A percentile compares a stretch with the other conserved stretches of the same genome.
Evolutionary conservation across 2,329 filamentous ascomycete species (phyloP).

Genomic region (Penicillium sp.): DNA sequence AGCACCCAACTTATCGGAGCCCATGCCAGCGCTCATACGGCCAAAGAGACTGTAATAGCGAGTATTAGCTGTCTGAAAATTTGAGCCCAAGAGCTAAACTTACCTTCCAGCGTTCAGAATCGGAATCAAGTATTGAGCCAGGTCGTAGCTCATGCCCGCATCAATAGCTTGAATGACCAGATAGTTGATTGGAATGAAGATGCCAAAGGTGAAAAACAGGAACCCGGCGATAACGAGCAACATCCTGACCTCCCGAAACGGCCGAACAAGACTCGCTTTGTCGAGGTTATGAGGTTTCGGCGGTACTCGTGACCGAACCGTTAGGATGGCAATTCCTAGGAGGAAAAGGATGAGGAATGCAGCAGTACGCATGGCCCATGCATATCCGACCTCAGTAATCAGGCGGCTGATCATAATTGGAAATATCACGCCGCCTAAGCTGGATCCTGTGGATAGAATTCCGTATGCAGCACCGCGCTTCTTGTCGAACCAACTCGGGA

Average conservation of each 20-base stretch:
- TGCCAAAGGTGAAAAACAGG: slow-evolving; percentile 35
- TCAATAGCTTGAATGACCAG: slow-evolving; percentile 22
- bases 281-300: slow-evolving; percentile 27
- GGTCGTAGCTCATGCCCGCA: slow-evolving; percentile 21
- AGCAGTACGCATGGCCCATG: slow-evolving; percentile 60
- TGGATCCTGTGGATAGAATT: slow-evolving; percentile 46
- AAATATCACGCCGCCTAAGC: slow-evolving; percentile 61
- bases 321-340: slow-evolving; percentile 56
- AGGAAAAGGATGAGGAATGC: slow-evolving; percentile 65
- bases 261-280: slow-evolving; percentile 17
- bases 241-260: slow-evolving; percentile 31
- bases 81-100: neutral
- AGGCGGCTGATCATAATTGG: slow-evolving; percentile 64
- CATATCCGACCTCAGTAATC: slow-evolving; percentile 56
- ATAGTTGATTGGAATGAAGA: slow-evolving; percentile 35
- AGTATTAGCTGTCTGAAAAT: neutral
- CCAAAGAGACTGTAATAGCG: slow-evolving; percentile 24
- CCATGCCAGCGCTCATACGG: slow-evolving; percentile 18
- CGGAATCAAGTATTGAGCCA: slow-evolving; percentile 26
- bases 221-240: slow-evolving; percentile 24
- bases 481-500: slow-evolving; percentile 56
- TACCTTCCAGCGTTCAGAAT: slow-evolving; percentile 28
- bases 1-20: slow-evolving; percentile 22
- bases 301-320: slow-evolving; percentile 52
- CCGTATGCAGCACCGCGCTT: slow-evolving; percentile 45